Evolutionary conservation across 345 rosid species (phyloP), one percentile per base, ranked within the genome.

Genomic region (Streptanthus diversifolius): DNA sequence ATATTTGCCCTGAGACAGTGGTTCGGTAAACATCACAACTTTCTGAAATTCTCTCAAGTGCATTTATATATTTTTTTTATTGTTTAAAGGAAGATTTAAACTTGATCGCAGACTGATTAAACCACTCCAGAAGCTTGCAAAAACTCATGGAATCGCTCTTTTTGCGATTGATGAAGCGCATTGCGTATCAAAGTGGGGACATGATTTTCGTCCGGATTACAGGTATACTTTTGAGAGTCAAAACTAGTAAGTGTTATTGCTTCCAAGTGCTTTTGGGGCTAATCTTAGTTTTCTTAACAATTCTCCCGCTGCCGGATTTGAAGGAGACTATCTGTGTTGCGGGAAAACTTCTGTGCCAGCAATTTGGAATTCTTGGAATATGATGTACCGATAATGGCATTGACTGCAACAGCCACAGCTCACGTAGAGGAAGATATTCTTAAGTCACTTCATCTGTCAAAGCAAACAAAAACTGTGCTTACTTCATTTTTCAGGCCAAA

Each of bases 121-220:
- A 59, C 89, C 88, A 67, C 90, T 88, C 53, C 91, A 88, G 84
- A 77, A 36, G 74, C 98, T 92, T 45, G 91, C 97, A 63, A 80
- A 85, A 78, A 75, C 74, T 62, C 89, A 81, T 51, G 98, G 98
- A 56, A 88, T 92, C 43, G 81, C 91, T 39, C 77, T 92, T 72
- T 92, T 90, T 86, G 98, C 98, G 13, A 83, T 92, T 60, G 98
- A 92, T 73, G 97, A 92, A 78, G 98, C 70, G 5, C 98, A 92
- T 72, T 92, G 98, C 71, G 88, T 92, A 72, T 92, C 98, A 41
- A 90, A 90, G 71, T 92, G 98, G 98, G 97, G 98, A 73, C 97
- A 92, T 83, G 91, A 90, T 80, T 92, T 92, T 79, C 91, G 97
- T 47, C 95, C 91, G 3, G 85, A 82, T 73, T 92, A 88, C 74